Evolutionary conservation across 768 basidiomycete genomes (phyloP).

Genomic region (Paxillus involutus): DNA sequence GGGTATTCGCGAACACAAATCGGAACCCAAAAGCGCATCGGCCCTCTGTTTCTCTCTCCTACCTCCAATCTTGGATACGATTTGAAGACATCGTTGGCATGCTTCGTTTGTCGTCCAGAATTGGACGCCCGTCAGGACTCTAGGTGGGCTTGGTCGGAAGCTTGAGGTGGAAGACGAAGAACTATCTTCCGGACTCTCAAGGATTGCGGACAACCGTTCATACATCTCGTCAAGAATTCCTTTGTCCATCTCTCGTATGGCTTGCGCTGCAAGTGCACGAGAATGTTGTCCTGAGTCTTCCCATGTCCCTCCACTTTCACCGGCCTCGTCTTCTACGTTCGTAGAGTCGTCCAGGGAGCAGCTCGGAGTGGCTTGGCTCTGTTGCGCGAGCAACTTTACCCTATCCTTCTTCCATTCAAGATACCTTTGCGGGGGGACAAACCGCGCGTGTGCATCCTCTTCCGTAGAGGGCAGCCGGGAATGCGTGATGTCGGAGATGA

Average conservation of each 20-base stretch:
- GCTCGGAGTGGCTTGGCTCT: background rate
- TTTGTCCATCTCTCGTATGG: conserved; percentile 70
- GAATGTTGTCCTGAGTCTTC: conserved; percentile 54
- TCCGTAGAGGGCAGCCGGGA: conserved; percentile 55
- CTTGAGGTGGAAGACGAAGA: background rate
- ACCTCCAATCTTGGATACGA: conserved; percentile 81
- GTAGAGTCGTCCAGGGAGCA: conserved; percentile 20
- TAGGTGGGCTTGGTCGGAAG: background rate
- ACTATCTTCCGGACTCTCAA: background rate
- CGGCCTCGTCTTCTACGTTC: conserved; percentile 15
- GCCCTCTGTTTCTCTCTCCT: conserved; percentile 62
- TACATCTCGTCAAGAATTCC: conserved; percentile 63
- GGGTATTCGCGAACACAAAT: conserved; percentile 5
- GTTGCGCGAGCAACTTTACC: conserved; percentile 7
- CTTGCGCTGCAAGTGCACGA: conserved; percentile 69
- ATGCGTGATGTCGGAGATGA: conserved; percentile 82
- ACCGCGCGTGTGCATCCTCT: conserved; percentile 62
- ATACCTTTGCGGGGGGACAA: conserved; percentile 58
- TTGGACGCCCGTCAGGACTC: conserved; percentile 33
- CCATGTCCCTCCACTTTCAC: conserved; percentile 7
- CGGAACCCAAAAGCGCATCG: conserved; percentile 52
- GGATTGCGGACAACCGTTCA: conserved; percentile 39
- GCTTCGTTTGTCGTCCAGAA: conserved; percentile 88
- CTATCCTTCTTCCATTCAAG: conserved; percentile 56
- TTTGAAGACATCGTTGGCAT: conserved; percentile 67